Conservation (phyloP, 371 early-diverging fungal species). For the Mycotypha africana region DNA sequence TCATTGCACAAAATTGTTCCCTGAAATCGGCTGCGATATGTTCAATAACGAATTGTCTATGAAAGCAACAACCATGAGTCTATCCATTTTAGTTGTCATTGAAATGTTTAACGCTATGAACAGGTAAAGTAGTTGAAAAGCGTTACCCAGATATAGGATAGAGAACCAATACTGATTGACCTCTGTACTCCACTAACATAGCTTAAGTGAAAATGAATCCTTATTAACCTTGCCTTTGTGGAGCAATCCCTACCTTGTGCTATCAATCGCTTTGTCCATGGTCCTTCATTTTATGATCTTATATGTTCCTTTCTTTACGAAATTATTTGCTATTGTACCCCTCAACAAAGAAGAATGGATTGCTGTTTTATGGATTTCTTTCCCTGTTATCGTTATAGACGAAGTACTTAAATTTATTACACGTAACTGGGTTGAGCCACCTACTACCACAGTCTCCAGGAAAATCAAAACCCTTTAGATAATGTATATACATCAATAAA, state of each 20-base stretch:
- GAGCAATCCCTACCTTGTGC: constrained; percentile 84
- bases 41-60: constrained; percentile 75
- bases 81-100: constrained; percentile 92
- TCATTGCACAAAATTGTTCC: constrained; percentile 77
- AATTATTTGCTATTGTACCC: constrained; percentile 84
- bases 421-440: constrained; percentile 62
- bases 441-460: too few relatives aligned
- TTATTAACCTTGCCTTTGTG: constrained; percentile 87
- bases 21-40: constrained; percentile 89
- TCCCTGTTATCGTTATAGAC: constrained; percentile 90
- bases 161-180: constrained; percentile 37
- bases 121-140: constrained; percentile 19
- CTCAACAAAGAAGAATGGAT: constrained; percentile 88
- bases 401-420: constrained; percentile 86
- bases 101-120: constrained; percentile 98
- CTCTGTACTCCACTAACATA: constrained; percentile 83
- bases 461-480: too few relatives aligned
- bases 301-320: constrained; percentile 83
- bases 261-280: constrained; percentile 85
- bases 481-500: too few relatives aligned
- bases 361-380: constrained; percentile 82
- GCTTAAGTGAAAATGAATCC: constrained; percentile 89
- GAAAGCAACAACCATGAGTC: constrained; percentile 92
- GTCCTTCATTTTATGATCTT: constrained; percentile 91
- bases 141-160: constrained; percentile 70